A percentile compares a stretch with the other conserved stretches of the same genome.
Evolutionary conservation across 305 asterid species (phyloP).

Genomic region (Solanum chacoense): DNA sequence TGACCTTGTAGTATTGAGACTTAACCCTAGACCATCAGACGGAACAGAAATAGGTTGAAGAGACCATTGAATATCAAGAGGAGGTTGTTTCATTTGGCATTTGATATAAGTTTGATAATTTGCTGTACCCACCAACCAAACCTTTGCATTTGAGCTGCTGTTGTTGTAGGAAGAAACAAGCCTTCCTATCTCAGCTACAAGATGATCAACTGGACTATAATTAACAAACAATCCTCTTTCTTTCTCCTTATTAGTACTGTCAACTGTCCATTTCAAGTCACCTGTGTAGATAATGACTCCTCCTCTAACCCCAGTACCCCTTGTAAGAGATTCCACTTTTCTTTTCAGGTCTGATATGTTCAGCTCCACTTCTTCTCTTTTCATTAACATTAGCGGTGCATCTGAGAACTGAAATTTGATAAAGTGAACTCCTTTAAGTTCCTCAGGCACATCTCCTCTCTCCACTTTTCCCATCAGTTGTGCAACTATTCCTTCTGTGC

Average conservation of each 20-base stretch:
- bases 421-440: conserved; percentile 35
- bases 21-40: conserved; percentile 53
- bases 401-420: conserved; percentile 54
- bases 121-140: conserved; percentile 75
- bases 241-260: not conserved
- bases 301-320: conserved; percentile 5
- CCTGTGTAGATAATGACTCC: conserved; percentile 61
- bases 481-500: conserved; percentile 34
- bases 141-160: conserved; percentile 21
- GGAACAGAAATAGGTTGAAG: conserved; percentile 72
- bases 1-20: conserved; percentile 58
- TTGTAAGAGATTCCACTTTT: conserved; percentile 43
- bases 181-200: conserved; percentile 57
- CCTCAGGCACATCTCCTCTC: conserved; percentile 52
- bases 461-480: conserved; percentile 45
- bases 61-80: conserved; percentile 65
- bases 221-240: not conserved
- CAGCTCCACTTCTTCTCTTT: conserved; percentile 54
- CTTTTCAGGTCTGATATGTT: conserved; percentile 52
- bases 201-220: conserved; percentile 50
- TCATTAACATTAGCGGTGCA: conserved; percentile 61
- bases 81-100: conserved; percentile 67
- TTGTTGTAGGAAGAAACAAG: conserved; percentile 30
- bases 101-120: conserved; percentile 61
- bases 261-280: conserved; percentile 64